phyloP scores from a whole-genome alignment of 2,329 filamentous ascomycete species.

The Diaporthe aspalathi region DNA sequence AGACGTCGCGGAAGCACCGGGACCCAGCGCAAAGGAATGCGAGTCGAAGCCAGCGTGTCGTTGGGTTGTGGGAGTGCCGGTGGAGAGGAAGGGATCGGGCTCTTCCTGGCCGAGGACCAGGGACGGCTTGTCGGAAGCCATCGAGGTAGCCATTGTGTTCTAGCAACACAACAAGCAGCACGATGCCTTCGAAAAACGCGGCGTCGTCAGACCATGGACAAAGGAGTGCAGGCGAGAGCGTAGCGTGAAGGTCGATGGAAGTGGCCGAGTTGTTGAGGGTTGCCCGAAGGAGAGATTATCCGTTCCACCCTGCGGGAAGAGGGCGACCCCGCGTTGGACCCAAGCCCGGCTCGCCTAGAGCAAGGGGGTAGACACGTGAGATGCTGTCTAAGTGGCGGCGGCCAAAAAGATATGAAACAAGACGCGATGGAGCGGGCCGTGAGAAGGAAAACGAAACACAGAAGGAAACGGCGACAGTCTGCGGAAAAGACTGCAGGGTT shows the following conservation, averaged over 20 bases:
- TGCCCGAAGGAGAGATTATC: slow-evolving; percentile 22
- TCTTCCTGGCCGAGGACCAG: slow-evolving; percentile 52
- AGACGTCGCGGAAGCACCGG: slow-evolving; percentile 83
- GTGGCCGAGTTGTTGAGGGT: slow-evolving; percentile 12
- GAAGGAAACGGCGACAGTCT: slow-evolving; percentile 18
- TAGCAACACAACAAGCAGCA: slow-evolving; percentile 35
- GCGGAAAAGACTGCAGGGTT: slow-evolving; percentile 16
- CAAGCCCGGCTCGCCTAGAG: slow-evolving; percentile 17
- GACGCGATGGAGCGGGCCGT: slow-evolving; percentile 14
- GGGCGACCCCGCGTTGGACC: slow-evolving; percentile 16
- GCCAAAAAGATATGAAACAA: slow-evolving; percentile 19
- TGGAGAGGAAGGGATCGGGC: slow-evolving; percentile 70
- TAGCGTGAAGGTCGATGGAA: slow-evolving; percentile 2
- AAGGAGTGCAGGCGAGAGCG: not conserved
- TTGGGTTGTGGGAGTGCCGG: slow-evolving; percentile 62
- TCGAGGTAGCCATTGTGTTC: slow-evolving; percentile 56
- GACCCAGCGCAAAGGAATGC: slow-evolving; percentile 80
- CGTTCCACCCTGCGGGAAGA: slow-evolving; percentile 12
- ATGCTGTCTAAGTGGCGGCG: not conserved
- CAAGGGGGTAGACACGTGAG: slow-evolving; percentile 13
- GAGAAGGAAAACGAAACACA: not conserved
- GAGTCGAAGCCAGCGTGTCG: slow-evolving; percentile 87
- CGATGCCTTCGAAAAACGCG: slow-evolving; percentile 38
- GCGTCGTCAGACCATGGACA: slow-evolving; percentile 37
- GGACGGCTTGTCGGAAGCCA: slow-evolving; percentile 56